Base-by-base conservation (phyloP, 108 stramenopile species). In the Stephanodiscus triporus region DNA sequence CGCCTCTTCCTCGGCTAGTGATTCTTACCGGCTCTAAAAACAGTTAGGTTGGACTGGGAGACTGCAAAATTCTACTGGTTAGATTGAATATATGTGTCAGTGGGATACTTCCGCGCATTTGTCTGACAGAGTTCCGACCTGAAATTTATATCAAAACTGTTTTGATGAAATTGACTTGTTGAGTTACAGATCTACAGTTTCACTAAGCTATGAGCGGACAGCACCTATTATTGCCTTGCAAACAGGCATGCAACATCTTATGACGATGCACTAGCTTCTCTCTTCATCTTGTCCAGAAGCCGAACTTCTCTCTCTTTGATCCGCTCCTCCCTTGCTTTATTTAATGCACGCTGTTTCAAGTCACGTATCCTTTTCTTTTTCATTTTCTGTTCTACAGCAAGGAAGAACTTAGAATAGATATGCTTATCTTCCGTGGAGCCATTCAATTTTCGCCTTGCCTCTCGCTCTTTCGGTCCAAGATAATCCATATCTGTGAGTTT, bases 391-490 rank as follows among this genome's bases (percentile, higher is more conserved):
- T 53, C 51, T 24, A 20, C 23, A 20, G 51, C 51, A 17, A 53
- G 16, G 51, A 53, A 53, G 23, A 19, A 53, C 51, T 53, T 53
- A 8, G 51, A 24, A 20, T 8, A 53, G 16, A 19, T 19, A 7
- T 53, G 6, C 51, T 53, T 53, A 7, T 53, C 23, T 53, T 20
- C n/a, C 51, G 8, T 19, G 8, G 11, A 7, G 23, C 23, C 51
- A 20, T 20, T 57, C 27, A 57, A 26, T 32, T 57, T 32, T 57
- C 56, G 27, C 27, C 59, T 23, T 36, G 56, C 30, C 4, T 27
- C 62, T 51, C 71, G 32, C 23, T 67, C 66, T 17, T 75, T 59
- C 0, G 79, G 74, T 37, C 82, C 78, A 8, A 83, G 73, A 57
- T 73, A 67, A 37, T 65, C 70, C 36, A 59, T 72, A 5, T 66